These are phyloP conservation scores for Lasiodiplodia hormozganensis DNA, from an alignment of 2,329 filamentous ascomycete genomes.

Conservation along the genomic window DNA sequence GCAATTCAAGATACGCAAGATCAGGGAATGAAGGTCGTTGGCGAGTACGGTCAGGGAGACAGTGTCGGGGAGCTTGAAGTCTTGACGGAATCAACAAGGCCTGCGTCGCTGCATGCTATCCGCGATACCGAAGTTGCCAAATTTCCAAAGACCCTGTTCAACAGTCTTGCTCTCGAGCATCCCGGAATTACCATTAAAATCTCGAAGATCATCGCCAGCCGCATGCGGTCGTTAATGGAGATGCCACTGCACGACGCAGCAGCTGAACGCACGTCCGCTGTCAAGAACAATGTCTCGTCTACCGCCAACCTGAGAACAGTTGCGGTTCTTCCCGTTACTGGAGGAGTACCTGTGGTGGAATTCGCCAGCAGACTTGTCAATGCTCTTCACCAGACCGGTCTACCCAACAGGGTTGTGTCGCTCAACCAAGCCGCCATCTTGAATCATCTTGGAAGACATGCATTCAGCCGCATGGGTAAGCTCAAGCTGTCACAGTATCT, in stretches of 20 bases:
- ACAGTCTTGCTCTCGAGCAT: conserved; percentile 95
- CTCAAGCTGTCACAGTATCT: conserved; percentile 94
- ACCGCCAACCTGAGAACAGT: conserved; percentile 93
- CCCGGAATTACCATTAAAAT: conserved; percentile 99
- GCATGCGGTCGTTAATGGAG: conserved; percentile 89
- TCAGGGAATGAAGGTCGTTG: conserved; percentile 82
- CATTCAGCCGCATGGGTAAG: conserved; percentile 97
- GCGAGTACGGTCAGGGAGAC: conserved; percentile 95
- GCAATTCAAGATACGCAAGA: conserved; percentile 82
- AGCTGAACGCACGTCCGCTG: conserved; percentile 66
- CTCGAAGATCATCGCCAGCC: conserved; percentile 95
- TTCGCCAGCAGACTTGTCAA: conserved; percentile 90
- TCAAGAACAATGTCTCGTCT: conserved; percentile 73
- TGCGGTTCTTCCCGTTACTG: conserved; percentile 86
- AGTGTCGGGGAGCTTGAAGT: conserved; percentile 98
- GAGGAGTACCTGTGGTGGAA: conserved; percentile 91
- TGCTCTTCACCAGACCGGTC: conserved; percentile 87
- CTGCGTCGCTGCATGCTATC: conserved; percentile 92
- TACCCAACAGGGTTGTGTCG: conserved; percentile 86
- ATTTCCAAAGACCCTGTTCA: conserved; percentile 94
- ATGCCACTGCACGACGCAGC: conserved; percentile 73
- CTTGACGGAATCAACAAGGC: conserved; percentile 89
- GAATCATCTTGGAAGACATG: conserved; percentile 92
- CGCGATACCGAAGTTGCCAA: conserved; percentile 96
- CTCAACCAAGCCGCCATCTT: conserved; percentile 93